Evolutionary conservation across 768 basidiomycete genomes (phyloP), one percentile per base, ranked within the genome.

Genomic region (Hydnum rufescens): DNA sequence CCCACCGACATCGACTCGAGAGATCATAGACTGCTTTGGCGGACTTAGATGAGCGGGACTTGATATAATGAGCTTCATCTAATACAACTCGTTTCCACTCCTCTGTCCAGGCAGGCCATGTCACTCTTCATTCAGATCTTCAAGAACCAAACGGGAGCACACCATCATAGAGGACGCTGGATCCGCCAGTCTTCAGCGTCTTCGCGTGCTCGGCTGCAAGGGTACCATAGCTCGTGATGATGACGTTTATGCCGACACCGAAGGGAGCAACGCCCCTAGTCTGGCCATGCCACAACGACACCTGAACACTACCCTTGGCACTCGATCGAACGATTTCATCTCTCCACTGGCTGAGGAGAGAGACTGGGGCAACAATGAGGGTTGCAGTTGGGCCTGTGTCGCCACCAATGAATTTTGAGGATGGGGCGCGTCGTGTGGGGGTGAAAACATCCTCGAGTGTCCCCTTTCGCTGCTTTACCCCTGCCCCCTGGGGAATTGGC

Each of bases 21-120:
- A 97, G 70, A 3, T 84, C 84, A 62, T 82, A 96, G 43, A 85
- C 85, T 4, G 93, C 82, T 58, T 80, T 83, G 0, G 88, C 87
- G 13, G 84, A 86, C 64, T 84, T 82, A 59, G 86, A 90, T 4
- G 74, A 72, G 23, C 92, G 74, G 8, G 84, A 88, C 66, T 95
- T 96, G 69, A 87, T 90, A 55, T 84, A 77, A 64, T 97, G 93
- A 2, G 93, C 93, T 65, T 97, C 93, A 60, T 97, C 93, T 4
- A 92, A 71, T 31, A 93, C 75, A 16, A 87, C 73, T 50, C 83
- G 73, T 51, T 84, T 69, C 85, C 84, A 90, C 55, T 80, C 73
- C 36, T 80, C 86, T 89, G 54, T 3, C 42, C 6, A 28, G 16
- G 29, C 46, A 28, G 59, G 34, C 23, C 8, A 4, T 29, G 32